Evolutionary conservation across 805 yeast species (phyloP).

Genomic region (Ogataea methanolica): DNA sequence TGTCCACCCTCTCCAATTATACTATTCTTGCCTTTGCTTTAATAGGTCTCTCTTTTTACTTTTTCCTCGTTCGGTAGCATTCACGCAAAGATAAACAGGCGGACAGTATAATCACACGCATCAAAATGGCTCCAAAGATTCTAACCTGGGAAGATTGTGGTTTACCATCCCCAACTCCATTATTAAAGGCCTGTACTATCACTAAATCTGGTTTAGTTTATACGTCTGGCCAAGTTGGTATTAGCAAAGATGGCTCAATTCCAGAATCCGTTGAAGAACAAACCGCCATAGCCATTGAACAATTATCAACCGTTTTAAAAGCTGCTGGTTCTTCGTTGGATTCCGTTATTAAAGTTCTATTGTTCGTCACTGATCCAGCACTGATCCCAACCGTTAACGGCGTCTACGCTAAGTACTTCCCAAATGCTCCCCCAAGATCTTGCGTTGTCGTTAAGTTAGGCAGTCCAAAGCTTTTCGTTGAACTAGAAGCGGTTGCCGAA

Average conservation of each 20-base stretch:
- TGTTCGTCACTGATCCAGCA: conserved; percentile 40
- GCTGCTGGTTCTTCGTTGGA: conserved; percentile 41
- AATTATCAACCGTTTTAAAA: conserved; percentile 36
- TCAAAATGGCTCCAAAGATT: conserved; percentile 15
- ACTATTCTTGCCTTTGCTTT: too few species aligned
- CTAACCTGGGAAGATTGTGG: conserved; percentile 24
- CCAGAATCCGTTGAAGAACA: conserved; percentile 43
- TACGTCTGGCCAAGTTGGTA: conserved; percentile 27
- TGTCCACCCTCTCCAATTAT: too few species aligned
- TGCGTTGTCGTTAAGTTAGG: conserved; percentile 46
- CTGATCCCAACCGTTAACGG: conserved; percentile 40
- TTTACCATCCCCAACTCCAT: conserved; percentile 14
- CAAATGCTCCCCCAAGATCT: conserved; percentile 46
- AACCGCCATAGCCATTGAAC: conserved; percentile 39
- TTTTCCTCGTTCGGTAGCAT: not conserved
- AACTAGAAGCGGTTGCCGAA: conserved; percentile 40
- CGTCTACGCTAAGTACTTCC: conserved; percentile 43
- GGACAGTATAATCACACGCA: too few species aligned
- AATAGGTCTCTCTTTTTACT: not conserved
- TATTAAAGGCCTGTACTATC: conserved; percentile 20
- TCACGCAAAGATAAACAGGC: not conserved
- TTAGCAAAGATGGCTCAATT: conserved; percentile 29
- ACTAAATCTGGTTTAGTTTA: conserved; percentile 24
- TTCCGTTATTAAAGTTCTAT: conserved; percentile 42
- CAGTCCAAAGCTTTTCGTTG: conserved; percentile 41